Conservation (phyloP, 208 protist genomes). For the Polymyxa betae region DNA sequence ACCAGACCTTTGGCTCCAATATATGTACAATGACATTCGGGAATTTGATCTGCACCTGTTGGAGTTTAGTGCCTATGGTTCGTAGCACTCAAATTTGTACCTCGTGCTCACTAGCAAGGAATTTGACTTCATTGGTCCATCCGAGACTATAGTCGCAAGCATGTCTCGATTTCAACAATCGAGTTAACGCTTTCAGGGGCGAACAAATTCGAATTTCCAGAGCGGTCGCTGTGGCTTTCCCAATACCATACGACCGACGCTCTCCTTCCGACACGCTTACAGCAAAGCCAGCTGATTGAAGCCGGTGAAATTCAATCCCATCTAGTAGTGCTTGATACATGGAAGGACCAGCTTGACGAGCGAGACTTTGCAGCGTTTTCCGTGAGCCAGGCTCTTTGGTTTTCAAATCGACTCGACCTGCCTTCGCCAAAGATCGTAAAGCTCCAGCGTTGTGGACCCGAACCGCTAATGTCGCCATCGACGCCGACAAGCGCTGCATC, state of each 20-base stretch:
- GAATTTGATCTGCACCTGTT: not conserved
- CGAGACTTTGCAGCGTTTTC: not conserved
- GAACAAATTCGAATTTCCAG: not conserved
- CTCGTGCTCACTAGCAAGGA: too few relatives aligned
- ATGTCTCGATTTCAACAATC: not conserved
- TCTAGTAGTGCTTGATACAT: not conserved
- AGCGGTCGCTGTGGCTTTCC: not conserved
- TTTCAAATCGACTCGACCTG: not conserved
- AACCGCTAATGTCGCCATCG: not conserved
- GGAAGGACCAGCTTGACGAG: not conserved
- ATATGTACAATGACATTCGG: not conserved
- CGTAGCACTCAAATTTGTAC: too few relatives aligned
- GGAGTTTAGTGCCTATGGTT: too few relatives aligned
- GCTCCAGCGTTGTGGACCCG: not conserved
- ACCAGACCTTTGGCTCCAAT: not conserved
- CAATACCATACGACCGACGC: not conserved
- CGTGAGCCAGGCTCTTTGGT: not conserved
- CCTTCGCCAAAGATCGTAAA: not conserved
- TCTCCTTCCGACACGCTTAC: not conserved
- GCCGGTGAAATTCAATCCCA: not conserved
- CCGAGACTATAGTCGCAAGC: not conserved
- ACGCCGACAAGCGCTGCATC: not conserved
- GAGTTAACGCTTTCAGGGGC: not conserved
- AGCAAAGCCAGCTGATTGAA: not conserved
- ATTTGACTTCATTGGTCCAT: not conserved